Conservation (phyloP, 352 stramenopile species). For the Phytophthora pini region DNA sequence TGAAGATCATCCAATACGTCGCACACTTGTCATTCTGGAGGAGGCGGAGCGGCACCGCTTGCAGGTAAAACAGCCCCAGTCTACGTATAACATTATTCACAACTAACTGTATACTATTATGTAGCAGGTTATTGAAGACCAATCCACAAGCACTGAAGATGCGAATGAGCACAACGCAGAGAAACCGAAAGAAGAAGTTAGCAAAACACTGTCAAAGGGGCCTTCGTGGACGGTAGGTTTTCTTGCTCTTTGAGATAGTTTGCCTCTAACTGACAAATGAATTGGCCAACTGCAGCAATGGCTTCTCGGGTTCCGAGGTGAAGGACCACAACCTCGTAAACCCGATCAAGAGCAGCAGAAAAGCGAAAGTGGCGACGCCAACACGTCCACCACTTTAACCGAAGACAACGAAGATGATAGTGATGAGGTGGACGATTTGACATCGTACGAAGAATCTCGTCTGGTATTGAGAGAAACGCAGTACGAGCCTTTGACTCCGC, state of each 20-base stretch:
- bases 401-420: constrained; percentile 28
- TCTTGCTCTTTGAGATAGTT: background rate
- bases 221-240: constrained; percentile 34
- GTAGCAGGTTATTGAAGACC: constrained; percentile 23
- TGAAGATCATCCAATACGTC: constrained; percentile 55
- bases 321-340: background rate
- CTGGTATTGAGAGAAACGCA: constrained; percentile 20
- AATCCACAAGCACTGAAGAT: constrained; percentile 22
- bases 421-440: constrained; percentile 29
- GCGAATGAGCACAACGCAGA: constrained; percentile 8
- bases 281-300: constrained; percentile 30
- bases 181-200: constrained; percentile 6
- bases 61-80: constrained; percentile 28
- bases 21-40: constrained; percentile 55
- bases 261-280: too few species aligned
- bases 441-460: constrained; percentile 34
- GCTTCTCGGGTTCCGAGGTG: constrained; percentile 32
- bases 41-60: constrained; percentile 33
- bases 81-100: too few species aligned
- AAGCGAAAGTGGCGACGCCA: constrained; percentile 14
- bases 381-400: constrained; percentile 20
- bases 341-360: constrained; percentile 19
- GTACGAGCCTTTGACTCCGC: constrained; percentile 45
- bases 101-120: background rate
- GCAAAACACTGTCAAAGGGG: constrained; percentile 10